These are phyloP conservation scores for Neopestalotiopsis sp. DNA, from an alignment of 2,329 filamentous ascomycete genomes.

Conservation along the genomic window DNA sequence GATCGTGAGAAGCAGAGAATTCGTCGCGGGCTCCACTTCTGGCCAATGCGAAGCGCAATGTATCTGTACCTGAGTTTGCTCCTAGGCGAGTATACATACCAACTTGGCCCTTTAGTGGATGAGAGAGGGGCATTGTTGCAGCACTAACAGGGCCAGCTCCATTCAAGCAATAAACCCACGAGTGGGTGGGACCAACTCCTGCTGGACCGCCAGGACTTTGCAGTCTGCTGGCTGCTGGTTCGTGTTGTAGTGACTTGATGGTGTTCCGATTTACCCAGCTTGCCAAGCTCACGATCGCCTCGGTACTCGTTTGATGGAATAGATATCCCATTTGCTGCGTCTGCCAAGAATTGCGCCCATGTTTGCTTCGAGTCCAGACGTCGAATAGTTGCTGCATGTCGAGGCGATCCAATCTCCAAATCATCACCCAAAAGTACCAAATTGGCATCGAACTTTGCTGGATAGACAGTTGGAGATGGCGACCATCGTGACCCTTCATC, in stretches of 20 bases:
- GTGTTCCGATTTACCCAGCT: neutral
- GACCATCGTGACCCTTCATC: neutral
- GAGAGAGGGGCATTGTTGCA: neutral
- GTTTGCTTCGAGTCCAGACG: neutral
- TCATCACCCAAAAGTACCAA: neutral
- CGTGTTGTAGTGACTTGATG: neutral
- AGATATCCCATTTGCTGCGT: neutral
- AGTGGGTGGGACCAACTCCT: neutral
- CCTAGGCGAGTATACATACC: neutral
- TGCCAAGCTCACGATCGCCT: neutral
- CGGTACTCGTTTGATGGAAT: neutral
- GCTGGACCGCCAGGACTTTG: neutral
- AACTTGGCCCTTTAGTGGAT: neutral
- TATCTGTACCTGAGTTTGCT: neutral
- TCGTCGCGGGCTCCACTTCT: neutral
- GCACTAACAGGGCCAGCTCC: neutral
- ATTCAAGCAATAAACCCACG: neutral
- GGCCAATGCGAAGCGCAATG: neutral
- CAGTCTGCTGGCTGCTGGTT: neutral
- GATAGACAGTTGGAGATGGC: neutral
- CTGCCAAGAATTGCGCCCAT: neutral
- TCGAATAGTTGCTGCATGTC: neutral
- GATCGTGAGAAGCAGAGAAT: neutral
- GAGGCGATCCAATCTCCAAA: neutral
- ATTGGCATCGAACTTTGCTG: neutral